phyloP scores from a whole-genome alignment of 768 basidiomycete species.

The Myochromella boudieri region DNA sequence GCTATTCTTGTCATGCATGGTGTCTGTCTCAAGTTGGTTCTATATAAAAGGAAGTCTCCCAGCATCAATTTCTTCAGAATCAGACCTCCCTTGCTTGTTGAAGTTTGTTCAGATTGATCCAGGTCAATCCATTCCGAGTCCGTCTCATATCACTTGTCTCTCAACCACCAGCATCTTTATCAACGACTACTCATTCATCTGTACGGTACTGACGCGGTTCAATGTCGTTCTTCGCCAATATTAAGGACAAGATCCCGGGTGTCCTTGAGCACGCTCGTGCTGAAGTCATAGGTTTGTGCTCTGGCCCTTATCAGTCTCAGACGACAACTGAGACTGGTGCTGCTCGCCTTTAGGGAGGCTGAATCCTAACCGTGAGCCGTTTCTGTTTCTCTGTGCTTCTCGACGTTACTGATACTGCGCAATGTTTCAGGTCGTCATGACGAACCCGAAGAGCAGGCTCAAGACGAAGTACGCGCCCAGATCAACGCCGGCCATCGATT shows the following conservation, averaged over 20 bases:
- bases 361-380: conserved; percentile 50
- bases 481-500: conserved; percentile 85
- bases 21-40: too few species aligned
- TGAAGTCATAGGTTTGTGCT: conserved; percentile 34
- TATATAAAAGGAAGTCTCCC: too few species aligned
- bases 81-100: conserved; percentile 5
- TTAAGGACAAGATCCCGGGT: conserved; percentile 28
- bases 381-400: too few species aligned
- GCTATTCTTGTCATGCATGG: too few species aligned
- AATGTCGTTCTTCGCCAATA: conserved; percentile 30
- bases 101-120: conserved; percentile 4
- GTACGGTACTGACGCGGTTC: not conserved
- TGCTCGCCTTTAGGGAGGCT: conserved; percentile 31
- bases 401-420: too few species aligned
- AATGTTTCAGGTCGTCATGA: conserved; percentile 76
- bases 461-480: conserved; percentile 69
- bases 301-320: not conserved
- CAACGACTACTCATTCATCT: not conserved
- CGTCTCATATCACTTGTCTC: not conserved
- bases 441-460: conserved; percentile 65
- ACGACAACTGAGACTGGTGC: not conserved
- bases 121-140: not conserved
- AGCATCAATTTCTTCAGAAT: too few species aligned
- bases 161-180: conserved; percentile 6
- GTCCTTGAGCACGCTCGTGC: conserved; percentile 39